Evolutionary conservation across 257 asterid genomes (phyloP).

Genomic region (Handroanthus guayacan): DNA sequence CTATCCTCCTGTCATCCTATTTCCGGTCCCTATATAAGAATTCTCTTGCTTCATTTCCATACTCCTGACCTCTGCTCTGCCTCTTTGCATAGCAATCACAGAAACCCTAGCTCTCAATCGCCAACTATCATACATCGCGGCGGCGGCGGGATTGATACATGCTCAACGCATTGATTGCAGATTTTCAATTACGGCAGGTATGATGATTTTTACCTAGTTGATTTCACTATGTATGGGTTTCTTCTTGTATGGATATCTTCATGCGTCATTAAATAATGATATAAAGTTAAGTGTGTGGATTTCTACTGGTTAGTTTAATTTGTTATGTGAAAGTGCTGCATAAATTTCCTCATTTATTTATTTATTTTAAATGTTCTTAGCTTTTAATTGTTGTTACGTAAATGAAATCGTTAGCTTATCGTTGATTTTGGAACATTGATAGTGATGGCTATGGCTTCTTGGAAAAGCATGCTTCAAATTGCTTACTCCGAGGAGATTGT

Average conservation of each 20-base stretch:
- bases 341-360: background rate
- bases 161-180: slow-evolving; percentile 19
- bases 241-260: background rate
- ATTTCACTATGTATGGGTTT: background rate
- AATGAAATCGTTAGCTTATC: slow-evolving; percentile 22
- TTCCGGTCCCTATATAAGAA: slow-evolving; percentile 20
- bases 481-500: slow-evolving; percentile 70
- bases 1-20: background rate
- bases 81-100: slow-evolving; percentile 38
- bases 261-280: background rate
- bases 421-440: background rate
- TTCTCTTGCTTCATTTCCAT: background rate
- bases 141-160: slow-evolving; percentile 23
- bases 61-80: slow-evolving; percentile 35
- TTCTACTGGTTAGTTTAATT: background rate
- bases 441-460: slow-evolving; percentile 52
- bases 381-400: background rate
- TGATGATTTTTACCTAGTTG: slow-evolving; percentile 21
- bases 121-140: background rate
- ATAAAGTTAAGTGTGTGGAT: background rate
- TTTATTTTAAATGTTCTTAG: background rate
- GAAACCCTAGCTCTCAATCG: slow-evolving; percentile 42
- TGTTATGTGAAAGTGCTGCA: slow-evolving; percentile 9
- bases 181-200: slow-evolving; percentile 26
- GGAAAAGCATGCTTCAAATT: slow-evolving; percentile 56